A percentile compares a stretch with the other conserved stretches of the same genome.
These are phyloP conservation scores for Eucalyptus virginea DNA, from an alignment of 345 rosid species.

Conservation along the genomic window DNA sequence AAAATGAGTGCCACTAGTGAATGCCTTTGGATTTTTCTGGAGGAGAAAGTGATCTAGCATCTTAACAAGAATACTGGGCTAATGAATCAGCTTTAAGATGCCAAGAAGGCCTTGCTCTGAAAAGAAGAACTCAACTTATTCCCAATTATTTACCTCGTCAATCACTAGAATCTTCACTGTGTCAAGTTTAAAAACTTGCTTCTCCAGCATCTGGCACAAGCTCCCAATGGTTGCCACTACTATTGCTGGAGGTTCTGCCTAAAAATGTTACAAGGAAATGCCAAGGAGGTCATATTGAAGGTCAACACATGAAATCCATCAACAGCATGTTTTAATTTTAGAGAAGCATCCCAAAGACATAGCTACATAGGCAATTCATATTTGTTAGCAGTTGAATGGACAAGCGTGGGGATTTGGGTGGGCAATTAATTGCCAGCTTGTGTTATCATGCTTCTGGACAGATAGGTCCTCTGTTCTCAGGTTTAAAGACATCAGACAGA, in stretches of 20 bases:
- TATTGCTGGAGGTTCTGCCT: constrained; percentile 95
- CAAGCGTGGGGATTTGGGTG: not conserved
- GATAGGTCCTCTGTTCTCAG: not conserved
- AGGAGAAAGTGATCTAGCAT: no score
- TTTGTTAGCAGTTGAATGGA: not conserved
- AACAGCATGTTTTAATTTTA: not conserved
- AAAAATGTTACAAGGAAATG: not conserved
- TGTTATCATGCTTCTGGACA: not conserved
- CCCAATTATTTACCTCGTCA: no score
- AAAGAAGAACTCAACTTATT: no score
- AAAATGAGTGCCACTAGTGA: no score
- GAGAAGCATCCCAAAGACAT: not conserved
- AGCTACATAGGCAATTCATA: not conserved
- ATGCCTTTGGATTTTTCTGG: no score
- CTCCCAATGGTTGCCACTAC: constrained; percentile 81
- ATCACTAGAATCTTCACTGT: constrained; percentile 54
- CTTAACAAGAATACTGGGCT: no score
- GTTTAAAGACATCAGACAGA: not conserved
- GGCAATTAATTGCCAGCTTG: not conserved
- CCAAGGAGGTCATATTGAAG: not conserved
- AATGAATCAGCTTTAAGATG: no score
- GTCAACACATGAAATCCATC: not conserved
- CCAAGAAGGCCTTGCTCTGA: no score
- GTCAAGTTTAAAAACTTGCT: constrained; percentile 57
- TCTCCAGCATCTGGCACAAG: constrained; percentile 78